Base-by-base conservation (phyloP, 148 eudicot species). In the Rhododendron ovatum region DNA sequence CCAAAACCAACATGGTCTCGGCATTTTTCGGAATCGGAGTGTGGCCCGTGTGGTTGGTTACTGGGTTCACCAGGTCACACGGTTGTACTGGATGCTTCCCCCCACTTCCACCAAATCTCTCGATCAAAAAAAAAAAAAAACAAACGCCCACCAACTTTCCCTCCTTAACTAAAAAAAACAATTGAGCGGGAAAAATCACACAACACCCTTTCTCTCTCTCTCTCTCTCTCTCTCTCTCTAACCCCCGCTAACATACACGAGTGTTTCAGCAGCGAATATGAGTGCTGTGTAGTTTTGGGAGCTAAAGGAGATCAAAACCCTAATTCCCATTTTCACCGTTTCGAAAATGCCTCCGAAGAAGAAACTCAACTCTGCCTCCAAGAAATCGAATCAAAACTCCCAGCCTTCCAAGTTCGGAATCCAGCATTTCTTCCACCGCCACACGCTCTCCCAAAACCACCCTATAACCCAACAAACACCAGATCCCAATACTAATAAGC, bases 381-480 rank as follows among this genome's bases (percentile, higher is more conserved):
- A 93, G 90, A 95, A 95, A 88, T 53, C 93, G 13, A 90, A 89
- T 24, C 94, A 87, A 51, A 86, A 81, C 65, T 92, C 98, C 18
- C 93, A 95, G 83, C 92, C 95, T 53, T 55, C 91, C 12, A 95
- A 95, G 83, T 97, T 93, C 85, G 99, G 99, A 9, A 97, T 97
- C 43, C 98, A 95, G 30, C 99, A 97, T 71, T 97, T 97, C 92
- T 97, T 97, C 88, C 92, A 91, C 11, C 98, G 96, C 37, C 95
- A 90, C 71, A 90, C 83, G 77, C 78, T 87, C 77, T 73, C 92
- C 73, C 90, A 87, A 83, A 90, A 15, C 18, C 57, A 84, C 82
- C 86, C 81, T 7, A 35, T 9, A 3, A 24, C 86, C 10, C 57
- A 53, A 53, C 82, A 63, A 63, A 3, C 57, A 13, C 26, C 83